These are phyloP conservation scores for Myriosclerotinia curreyana DNA, from an alignment of 2,329 filamentous ascomycete genomes.

Conservation along the genomic window DNA sequence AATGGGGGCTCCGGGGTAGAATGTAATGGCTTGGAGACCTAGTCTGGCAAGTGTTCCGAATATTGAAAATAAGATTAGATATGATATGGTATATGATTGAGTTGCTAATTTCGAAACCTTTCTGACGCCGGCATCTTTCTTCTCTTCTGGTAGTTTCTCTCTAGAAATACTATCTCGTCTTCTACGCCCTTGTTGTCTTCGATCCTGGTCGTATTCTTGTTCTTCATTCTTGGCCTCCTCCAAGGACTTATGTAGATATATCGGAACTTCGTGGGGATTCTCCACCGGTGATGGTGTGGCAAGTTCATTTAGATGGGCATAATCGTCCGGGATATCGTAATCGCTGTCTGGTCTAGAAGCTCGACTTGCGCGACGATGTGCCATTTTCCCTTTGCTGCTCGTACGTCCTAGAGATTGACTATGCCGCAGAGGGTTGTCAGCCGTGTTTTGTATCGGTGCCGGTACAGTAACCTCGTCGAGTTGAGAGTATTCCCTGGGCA, in stretches of 20 bases:
- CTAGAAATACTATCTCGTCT: conserved; percentile 17
- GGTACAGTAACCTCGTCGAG: conserved; percentile 46
- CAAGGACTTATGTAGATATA: conserved; percentile 43
- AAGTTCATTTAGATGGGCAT: conserved; percentile 46
- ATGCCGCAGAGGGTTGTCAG: conserved; percentile 39
- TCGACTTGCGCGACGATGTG: conserved; percentile 9
- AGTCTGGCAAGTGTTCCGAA: conserved; percentile 80
- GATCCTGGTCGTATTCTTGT: conserved; percentile 27
- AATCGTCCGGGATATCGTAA: conserved; percentile 37
- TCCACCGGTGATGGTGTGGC: conserved; percentile 46
- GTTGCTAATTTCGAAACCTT: conserved; percentile 52
- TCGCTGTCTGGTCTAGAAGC: conserved; percentile 15
- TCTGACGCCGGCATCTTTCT: conserved; percentile 21
- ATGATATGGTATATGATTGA: conserved; percentile 69
- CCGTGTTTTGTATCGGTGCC: conserved; percentile 45
- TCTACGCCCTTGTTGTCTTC: conserved; percentile 15
- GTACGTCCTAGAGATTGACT: conserved; percentile 41
- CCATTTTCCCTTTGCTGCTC: background rate
- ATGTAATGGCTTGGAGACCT: conserved; percentile 74
- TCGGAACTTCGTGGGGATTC: conserved; percentile 42
- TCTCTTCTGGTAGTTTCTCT: conserved; percentile 18
- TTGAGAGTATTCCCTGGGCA: conserved; percentile 43
- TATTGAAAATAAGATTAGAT: conserved; percentile 82
- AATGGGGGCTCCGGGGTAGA: conserved; percentile 73
- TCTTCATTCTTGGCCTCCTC: conserved; percentile 39